Evolutionary conservation across 1,284 basidiomycete genomes (phyloP).

Genomic region (Coniferiporia sulphurascens): DNA sequence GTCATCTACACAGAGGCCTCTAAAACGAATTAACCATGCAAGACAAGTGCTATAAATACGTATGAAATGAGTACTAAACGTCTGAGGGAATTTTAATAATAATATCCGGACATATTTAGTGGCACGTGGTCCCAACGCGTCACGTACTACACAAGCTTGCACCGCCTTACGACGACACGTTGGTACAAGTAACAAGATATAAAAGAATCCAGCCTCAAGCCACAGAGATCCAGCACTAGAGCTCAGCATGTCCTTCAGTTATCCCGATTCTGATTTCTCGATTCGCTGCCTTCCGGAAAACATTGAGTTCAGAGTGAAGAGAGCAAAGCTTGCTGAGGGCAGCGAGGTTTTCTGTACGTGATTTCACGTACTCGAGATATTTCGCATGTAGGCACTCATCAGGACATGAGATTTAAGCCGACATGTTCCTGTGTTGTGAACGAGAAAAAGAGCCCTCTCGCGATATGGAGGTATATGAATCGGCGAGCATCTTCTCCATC

Average conservation of each 20-base stretch:
- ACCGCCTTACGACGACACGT: too few species aligned
- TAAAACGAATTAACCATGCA: too few species aligned
- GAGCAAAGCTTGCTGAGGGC: conserved; percentile 7
- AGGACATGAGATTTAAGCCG: not conserved
- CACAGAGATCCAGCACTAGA: not conserved
- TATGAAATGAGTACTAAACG: too few species aligned
- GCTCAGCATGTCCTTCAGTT: not conserved
- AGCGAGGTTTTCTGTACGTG: conserved; percentile 15
- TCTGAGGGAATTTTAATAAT: too few species aligned
- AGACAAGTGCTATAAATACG: too few species aligned
- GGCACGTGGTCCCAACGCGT: too few species aligned
- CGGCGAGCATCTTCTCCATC: conserved; percentile 37
- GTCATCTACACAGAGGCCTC: too few species aligned
- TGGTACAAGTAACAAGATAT: not conserved
- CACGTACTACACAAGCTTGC: too few species aligned
- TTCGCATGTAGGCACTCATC: not conserved
- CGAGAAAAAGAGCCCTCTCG: conserved; percentile 14
- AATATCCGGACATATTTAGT: too few species aligned
- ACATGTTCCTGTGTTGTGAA: conserved; percentile 15
- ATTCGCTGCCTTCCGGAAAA: conserved; percentile 13
- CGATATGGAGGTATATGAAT: conserved; percentile 48
- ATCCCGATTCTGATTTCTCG: not conserved
- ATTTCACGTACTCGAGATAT: not conserved
- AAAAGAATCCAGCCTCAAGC: not conserved
- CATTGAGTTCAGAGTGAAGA: conserved; percentile 6